phyloP scores from a whole-genome alignment of 306 rosid species.

The Chamaecrista fasciculata region DNA sequence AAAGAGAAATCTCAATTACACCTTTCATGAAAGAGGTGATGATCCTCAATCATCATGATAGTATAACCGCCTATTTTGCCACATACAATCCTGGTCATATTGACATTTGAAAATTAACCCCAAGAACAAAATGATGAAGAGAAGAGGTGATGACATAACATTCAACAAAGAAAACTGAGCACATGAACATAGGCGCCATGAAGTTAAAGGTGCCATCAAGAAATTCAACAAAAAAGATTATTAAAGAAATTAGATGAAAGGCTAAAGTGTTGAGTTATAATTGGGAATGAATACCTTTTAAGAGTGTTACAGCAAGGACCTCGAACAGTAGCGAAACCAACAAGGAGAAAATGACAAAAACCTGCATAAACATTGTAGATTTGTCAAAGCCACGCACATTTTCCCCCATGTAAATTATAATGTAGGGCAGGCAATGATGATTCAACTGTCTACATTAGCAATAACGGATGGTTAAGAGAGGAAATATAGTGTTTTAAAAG shows the following conservation, averaged over 20 bases:
- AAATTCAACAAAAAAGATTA: conserved; percentile 16
- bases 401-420: not conserved
- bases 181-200: conserved; percentile 11
- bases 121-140: not conserved
- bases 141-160: not conserved
- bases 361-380: conserved; percentile 57
- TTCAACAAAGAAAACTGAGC: conserved; percentile 15
- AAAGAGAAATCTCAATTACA: not conserved
- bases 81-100: not conserved
- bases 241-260: conserved; percentile 7
- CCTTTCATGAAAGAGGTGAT: not conserved
- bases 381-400: conserved; percentile 13
- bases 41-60: not conserved
- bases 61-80: not conserved
- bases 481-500: conserved; percentile 8
- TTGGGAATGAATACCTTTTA: conserved; percentile 61
- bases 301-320: conserved; percentile 57
- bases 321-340: conserved; percentile 62
- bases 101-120: not conserved
- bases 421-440: not conserved
- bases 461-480: not conserved
- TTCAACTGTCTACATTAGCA: not conserved
- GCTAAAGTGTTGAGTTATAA: not conserved
- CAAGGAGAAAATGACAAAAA: conserved; percentile 70
- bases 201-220: conserved; percentile 8